phyloP scores from a whole-genome alignment of 1,284 basidiomycete genomes.

The Cryptococcus sp. region DNA sequence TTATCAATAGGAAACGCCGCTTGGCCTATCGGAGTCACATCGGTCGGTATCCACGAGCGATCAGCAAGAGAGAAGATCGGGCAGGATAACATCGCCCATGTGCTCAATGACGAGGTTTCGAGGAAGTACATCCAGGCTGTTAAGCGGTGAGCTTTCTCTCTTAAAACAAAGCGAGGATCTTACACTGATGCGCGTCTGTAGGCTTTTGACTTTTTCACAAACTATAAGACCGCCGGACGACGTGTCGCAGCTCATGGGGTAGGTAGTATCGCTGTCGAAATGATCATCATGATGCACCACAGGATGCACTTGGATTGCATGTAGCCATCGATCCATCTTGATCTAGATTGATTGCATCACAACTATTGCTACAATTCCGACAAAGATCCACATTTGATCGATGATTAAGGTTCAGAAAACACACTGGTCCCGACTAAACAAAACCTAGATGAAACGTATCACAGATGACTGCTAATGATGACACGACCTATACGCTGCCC shows the following conservation, averaged over 20 bases:
- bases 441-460: too few relatives aligned
- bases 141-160: slow-evolving; percentile 66
- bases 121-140: slow-evolving; percentile 98
- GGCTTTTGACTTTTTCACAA: slow-evolving; percentile 89
- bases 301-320: too few relatives aligned
- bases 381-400: too few relatives aligned
- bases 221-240: slow-evolving; percentile 90
- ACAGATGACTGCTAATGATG: too few relatives aligned
- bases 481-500: too few relatives aligned
- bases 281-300: too few relatives aligned
- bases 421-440: too few relatives aligned
- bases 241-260: slow-evolving; percentile 88
- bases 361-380: too few relatives aligned
- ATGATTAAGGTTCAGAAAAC: too few relatives aligned
- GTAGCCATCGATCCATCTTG: too few relatives aligned
- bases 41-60: slow-evolving; percentile 98
- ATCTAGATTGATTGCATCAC: neutral
- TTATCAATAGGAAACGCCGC: slow-evolving; percentile 97
- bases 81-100: slow-evolving; percentile 94
- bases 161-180: slow-evolving; percentile 4
- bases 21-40: slow-evolving; percentile 99
- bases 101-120: slow-evolving; percentile 97
- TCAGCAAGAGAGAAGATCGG: slow-evolving; percentile 97
- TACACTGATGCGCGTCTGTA: slow-evolving; percentile 41
- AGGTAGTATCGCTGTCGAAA: slow-evolving; percentile 54